phyloP scores from a whole-genome alignment of 2,329 filamentous ascomycete genomes.

The Cercospora zeae-maydis region DNA sequence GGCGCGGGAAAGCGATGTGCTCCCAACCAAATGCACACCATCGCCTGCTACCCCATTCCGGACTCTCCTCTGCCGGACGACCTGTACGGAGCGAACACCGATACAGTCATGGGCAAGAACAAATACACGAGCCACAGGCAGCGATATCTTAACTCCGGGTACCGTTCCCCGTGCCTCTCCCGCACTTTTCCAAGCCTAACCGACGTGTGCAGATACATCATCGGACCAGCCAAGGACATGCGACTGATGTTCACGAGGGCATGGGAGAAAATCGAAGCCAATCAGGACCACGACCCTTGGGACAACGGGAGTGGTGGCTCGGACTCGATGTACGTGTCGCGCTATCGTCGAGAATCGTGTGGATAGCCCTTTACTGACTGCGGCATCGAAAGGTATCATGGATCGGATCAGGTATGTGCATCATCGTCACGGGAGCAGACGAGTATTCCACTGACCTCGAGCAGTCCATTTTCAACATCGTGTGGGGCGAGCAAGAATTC shows the following conservation, averaged over 20 bases:
- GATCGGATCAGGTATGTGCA: constrained; percentile 5
- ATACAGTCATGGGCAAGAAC: constrained; percentile 37
- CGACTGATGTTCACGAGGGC: constrained; percentile 25
- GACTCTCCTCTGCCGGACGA: constrained; percentile 50
- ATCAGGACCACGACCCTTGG: constrained; percentile 20
- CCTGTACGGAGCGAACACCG: constrained; percentile 39
- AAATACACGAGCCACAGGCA: constrained; percentile 32
- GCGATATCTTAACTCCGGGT: constrained; percentile 28
- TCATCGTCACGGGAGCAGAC: neutral
- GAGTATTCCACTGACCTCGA: constrained; percentile 12
- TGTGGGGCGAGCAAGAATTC: constrained; percentile 33
- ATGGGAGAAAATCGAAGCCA: constrained; percentile 23
- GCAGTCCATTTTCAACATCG: constrained; percentile 29
- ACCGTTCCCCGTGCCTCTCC: neutral
- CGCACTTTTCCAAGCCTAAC: neutral
- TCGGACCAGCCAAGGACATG: constrained; percentile 29
- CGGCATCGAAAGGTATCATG: neutral
- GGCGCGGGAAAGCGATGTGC: constrained; percentile 54
- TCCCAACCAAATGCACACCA: constrained; percentile 41
- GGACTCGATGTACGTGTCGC: constrained; percentile 23
- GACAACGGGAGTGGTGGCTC: constrained; percentile 29
- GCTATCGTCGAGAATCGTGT: neutral
- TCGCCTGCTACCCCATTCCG: constrained; percentile 52
- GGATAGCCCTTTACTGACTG: neutral
- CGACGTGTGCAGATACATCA: constrained; percentile 15